Evolutionary conservation across 2,329 filamentous ascomycete species (phyloP).

Genomic region (Podosphaera xanthii): DNA sequence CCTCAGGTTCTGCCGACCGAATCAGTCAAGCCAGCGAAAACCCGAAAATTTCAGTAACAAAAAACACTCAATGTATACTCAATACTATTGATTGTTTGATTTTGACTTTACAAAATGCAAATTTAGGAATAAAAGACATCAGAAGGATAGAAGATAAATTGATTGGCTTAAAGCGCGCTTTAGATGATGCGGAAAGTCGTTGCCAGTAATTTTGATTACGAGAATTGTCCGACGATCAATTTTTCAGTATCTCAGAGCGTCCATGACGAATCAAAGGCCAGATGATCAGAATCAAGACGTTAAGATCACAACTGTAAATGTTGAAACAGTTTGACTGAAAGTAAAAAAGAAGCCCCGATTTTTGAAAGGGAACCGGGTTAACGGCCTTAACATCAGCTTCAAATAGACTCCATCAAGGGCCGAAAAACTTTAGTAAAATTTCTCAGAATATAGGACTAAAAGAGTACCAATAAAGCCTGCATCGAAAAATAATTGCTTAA

Average conservation of each 20-base stretch:
- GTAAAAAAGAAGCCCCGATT: too few species aligned
- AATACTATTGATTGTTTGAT: constrained; percentile 22
- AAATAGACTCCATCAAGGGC: too few species aligned
- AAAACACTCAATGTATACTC: neutral
- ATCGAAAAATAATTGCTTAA: too few species aligned
- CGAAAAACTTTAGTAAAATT: too few species aligned
- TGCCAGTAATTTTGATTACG: constrained; percentile 17
- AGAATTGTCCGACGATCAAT: neutral
- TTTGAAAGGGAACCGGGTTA: too few species aligned
- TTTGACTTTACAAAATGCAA: constrained; percentile 31
- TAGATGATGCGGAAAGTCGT: constrained; percentile 38
- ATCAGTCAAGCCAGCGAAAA: neutral
- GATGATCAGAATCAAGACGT: neutral
- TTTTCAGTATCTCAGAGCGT: too few species aligned
- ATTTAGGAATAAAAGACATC: constrained; percentile 41
- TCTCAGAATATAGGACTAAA: too few species aligned
- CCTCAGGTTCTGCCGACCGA: neutral
- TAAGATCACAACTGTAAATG: neutral
- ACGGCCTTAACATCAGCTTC: too few species aligned
- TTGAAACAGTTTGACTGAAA: too few species aligned
- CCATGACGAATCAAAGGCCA: too few species aligned
- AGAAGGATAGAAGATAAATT: constrained; percentile 54
- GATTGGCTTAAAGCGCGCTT: constrained; percentile 53
- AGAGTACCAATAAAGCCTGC: too few species aligned
- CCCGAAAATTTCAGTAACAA: neutral